Evolutionary conservation across 176 grass and related monocot genomes (phyloP).

Genomic region (Dendrocalamus sinicus): DNA sequence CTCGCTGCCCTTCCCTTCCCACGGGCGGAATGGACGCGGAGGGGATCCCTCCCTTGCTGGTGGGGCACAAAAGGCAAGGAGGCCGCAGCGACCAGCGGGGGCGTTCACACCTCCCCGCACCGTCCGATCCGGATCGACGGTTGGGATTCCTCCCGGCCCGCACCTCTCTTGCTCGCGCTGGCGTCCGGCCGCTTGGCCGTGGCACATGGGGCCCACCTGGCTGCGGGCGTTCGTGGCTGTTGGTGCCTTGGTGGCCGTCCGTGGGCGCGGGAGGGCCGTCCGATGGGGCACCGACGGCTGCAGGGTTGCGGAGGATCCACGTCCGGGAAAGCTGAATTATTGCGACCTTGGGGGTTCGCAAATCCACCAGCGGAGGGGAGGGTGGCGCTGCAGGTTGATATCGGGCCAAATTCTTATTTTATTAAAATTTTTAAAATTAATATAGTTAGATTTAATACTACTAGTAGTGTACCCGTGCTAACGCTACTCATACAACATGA

Average conservation of each 20-base stretch:
- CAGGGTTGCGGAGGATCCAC: background rate
- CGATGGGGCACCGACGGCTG: slow-evolving; percentile 33
- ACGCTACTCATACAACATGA: no score
- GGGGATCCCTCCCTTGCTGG: slow-evolving; percentile 25
- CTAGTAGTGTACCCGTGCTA: no score
- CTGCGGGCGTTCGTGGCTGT: slow-evolving; percentile 19
- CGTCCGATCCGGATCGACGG: slow-evolving; percentile 38
- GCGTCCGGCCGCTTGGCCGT: slow-evolving; percentile 35
- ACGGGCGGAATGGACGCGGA: slow-evolving; percentile 51
- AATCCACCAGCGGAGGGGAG: slow-evolving; percentile 9
- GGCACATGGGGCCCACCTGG: slow-evolving; percentile 31
- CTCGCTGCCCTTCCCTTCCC: slow-evolving; percentile 44
- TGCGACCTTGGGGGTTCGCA: background rate
- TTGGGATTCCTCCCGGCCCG: background rate
- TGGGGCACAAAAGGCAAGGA: slow-evolving; percentile 49
- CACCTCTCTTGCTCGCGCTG: slow-evolving; percentile 43
- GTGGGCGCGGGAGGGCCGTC: background rate
- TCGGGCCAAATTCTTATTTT: no score
- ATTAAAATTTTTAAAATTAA: no score
- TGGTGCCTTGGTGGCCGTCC: background rate
- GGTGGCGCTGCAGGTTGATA: no score
- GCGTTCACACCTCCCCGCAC: background rate
- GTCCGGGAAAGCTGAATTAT: slow-evolving; percentile 21
- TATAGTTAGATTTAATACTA: no score
- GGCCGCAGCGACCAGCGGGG: slow-evolving; percentile 29